Base-by-base conservation (phyloP, 805 yeast genomes). In the Kuraishia hungarica region DNA sequence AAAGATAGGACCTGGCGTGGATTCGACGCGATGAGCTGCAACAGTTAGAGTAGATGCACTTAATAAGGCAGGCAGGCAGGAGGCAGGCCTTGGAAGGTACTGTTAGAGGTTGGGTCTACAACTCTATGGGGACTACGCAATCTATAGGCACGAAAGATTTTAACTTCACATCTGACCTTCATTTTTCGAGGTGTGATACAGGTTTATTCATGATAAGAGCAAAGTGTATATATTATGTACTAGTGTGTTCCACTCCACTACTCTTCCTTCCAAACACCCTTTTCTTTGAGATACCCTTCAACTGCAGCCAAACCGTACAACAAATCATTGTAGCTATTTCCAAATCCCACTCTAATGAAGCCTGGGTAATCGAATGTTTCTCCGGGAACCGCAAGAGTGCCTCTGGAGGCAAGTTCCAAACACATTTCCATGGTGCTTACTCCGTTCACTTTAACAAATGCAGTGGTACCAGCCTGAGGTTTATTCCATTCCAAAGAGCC, bases 381-480 rank as follows among this genome's bases (percentile, higher is more conserved):
- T 2, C 83, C 83, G 1, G 84, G 84, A 4, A 77, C 80, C 23
- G 71, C 64, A 57, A 80, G 65, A 0, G 73, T 67, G 58, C 70
- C 59, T 24, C 70, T 58, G 8, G 61, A 66, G 6, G 77, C 77
- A 43, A 80, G 61, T 7, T 67, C 71, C 7, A 54, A 57, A 20
- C 75, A 68, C 56, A 80, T 62, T 6, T 64, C 58, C 39, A 57
- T 59, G 4, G 81, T 70, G 20, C 57, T 43, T 2, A 62, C 60
- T 7, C 65, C 66, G 26, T 65, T 64, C 17, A 78, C 60, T 52
- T 68, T 68, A 10, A 79, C 56, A 52, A 79, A 72, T 39, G 78
- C 70, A 2, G 81, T 78, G 1, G 80, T 67, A 3, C 83, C 84
- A 7, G 76, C 82, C 48, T 61, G 59, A 1, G 84, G 84, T 24